phyloP scores from a whole-genome alignment of 495 filamentous ascomycete genomes.

The Annulohypoxylon moriforme region DNA sequence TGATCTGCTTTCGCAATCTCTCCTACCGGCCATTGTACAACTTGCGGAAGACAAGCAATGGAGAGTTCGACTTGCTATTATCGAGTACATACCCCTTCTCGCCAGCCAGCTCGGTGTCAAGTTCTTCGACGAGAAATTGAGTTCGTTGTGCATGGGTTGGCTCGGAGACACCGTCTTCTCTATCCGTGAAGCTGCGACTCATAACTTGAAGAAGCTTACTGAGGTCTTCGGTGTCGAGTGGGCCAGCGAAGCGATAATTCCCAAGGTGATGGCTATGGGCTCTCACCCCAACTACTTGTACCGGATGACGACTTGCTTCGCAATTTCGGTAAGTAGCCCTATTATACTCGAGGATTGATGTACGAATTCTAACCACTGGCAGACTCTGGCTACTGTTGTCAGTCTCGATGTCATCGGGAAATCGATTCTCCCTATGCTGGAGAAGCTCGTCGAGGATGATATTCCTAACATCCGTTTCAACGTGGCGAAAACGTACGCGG shows the following conservation, averaged over 20 bases:
- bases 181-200: conserved; percentile 95
- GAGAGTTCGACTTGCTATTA: conserved; percentile 97
- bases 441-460: conserved; percentile 88
- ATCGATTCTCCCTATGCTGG: conserved; percentile 94
- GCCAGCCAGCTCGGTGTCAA: conserved; percentile 95
- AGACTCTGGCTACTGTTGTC: conserved; percentile 95
- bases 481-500: conserved; percentile 94
- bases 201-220: conserved; percentile 96
- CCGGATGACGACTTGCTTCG: conserved; percentile 99
- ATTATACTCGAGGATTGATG: neutral
- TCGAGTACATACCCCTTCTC: conserved; percentile 97
- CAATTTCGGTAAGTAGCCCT: conserved; percentile 81
- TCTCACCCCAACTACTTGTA: conserved; percentile 98
- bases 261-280: conserved; percentile 98
- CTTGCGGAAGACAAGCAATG: conserved; percentile 99
- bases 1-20: conserved; percentile 93
- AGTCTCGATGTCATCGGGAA: conserved; percentile 90
- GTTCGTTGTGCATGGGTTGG: conserved; percentile 97
- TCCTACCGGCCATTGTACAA: conserved; percentile 97
- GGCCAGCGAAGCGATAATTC: conserved; percentile 97
- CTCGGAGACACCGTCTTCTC: conserved; percentile 99
- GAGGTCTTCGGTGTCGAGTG: conserved; percentile 98
- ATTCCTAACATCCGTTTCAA: conserved; percentile 99
- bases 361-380: conserved; percentile 47
- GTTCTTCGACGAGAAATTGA: conserved; percentile 98